Conservation (phyloP, 805 yeast genomes). For the Cyberlindnera lachancei region DNA sequence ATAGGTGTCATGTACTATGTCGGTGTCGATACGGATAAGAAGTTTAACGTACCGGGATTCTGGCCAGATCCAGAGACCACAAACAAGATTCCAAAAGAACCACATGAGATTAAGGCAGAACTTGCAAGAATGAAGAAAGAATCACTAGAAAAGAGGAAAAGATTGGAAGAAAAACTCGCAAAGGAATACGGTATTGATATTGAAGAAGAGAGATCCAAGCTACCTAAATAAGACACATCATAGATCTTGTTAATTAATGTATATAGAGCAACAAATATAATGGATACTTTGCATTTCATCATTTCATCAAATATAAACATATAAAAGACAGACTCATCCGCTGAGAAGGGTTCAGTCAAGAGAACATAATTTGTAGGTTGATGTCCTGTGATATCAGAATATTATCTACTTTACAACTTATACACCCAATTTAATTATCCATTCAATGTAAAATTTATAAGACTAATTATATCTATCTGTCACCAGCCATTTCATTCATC, state of each 20-base stretch:
- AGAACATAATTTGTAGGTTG: no score
- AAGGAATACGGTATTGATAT: conserved; percentile 57
- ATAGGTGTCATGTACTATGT: conserved; percentile 89
- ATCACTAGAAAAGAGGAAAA: conserved; percentile 61
- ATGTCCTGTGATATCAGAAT: no score
- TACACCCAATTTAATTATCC: no score
- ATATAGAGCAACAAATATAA: no score
- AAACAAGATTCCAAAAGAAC: conserved; percentile 88
- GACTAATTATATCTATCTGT: no score
- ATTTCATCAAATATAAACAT: no score
- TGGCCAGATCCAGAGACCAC: conserved; percentile 96
- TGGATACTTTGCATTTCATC: no score
- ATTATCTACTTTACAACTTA: no score
- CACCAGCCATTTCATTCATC: conserved; percentile 1
- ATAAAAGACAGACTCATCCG: no score
- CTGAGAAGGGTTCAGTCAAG: no score
- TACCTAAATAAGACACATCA: conserved; percentile 22
- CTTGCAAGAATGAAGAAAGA: conserved; percentile 79
- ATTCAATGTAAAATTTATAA: no score
- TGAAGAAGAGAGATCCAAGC: conserved; percentile 35
- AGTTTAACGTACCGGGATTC: conserved; percentile 86
- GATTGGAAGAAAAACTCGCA: conserved; percentile 63
- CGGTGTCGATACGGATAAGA: conserved; percentile 83
- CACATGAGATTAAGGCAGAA: conserved; percentile 86
- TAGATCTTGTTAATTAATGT: no score